Evolutionary conservation across 2,329 filamentous ascomycete species (phyloP).

Genomic region (Mycosphaerella arachidis): DNA sequence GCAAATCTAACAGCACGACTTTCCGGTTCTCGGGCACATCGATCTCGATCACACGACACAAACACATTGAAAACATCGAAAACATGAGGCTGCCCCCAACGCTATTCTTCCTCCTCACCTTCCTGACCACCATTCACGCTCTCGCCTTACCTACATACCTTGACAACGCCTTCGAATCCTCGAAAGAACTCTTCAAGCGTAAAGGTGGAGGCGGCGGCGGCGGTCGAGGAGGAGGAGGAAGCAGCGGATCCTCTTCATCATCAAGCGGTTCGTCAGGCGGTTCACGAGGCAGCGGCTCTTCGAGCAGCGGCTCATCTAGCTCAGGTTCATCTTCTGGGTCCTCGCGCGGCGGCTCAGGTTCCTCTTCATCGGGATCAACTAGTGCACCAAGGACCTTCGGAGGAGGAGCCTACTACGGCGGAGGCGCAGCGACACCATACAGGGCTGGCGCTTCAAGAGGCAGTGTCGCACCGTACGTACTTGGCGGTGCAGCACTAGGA

Average conservation of each 20-base stretch:
- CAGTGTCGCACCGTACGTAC: conserved; percentile 51
- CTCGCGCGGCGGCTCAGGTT: conserved; percentile 12
- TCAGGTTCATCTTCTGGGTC: conserved; percentile 12
- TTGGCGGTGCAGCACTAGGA: conserved; percentile 44
- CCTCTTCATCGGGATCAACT: conserved; percentile 29
- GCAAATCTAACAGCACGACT: not conserved
- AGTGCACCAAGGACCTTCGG: conserved; percentile 57
- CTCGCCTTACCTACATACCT: conserved; percentile 29
- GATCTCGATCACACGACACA: not conserved
- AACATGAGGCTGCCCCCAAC: conserved; percentile 29
- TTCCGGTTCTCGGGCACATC: not conserved
- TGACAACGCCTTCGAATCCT: conserved; percentile 32
- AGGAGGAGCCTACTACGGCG: conserved; percentile 61
- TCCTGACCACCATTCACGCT: conserved; percentile 31
- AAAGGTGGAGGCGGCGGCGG: conserved; percentile 46
- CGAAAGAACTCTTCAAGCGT: conserved; percentile 40
- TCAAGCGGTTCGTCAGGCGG: conserved; percentile 7
- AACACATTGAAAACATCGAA: conserved; percentile 24
- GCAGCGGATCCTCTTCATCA: conserved; percentile 6
- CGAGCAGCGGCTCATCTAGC: conserved; percentile 28
- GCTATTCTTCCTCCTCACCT: conserved; percentile 26
- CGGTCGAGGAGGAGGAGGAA: conserved; percentile 39
- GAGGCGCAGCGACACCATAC: conserved; percentile 61
- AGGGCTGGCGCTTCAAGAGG: conserved; percentile 38
- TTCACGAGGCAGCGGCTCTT: conserved; percentile 3